Percentiles rank a stretch among this genome's conserved stretches.
Evolutionary conservation across 148 eudicot genomes (phyloP).

Genomic region (Chenopodium quinoa): DNA sequence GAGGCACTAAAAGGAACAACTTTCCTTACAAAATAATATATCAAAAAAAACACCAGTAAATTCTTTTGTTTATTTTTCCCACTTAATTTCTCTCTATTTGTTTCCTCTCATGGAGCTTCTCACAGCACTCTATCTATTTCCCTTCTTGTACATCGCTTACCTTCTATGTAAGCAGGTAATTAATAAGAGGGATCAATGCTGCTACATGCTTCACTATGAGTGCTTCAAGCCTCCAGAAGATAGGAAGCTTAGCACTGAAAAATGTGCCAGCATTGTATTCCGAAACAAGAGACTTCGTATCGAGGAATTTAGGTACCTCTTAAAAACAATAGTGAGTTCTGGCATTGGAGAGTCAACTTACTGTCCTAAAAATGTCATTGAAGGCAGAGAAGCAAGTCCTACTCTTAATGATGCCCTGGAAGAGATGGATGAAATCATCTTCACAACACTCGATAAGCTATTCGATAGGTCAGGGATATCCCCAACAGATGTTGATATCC

Average conservation of each 20-base stretch:
- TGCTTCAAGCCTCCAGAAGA: constrained; percentile 61
- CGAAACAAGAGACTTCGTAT: constrained; percentile 47
- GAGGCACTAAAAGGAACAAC: constrained; percentile 13
- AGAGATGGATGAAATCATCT: constrained; percentile 57
- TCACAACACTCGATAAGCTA: constrained; percentile 48
- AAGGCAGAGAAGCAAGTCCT: constrained; percentile 42
- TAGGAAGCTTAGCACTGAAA: constrained; percentile 44
- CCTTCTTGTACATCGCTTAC: constrained; percentile 32
- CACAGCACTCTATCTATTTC: constrained; percentile 32
- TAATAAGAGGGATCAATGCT: constrained; percentile 33
- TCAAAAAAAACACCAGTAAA: constrained; percentile 4
- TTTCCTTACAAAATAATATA: constrained; percentile 16
- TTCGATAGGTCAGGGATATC: constrained; percentile 42
- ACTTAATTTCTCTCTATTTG: constrained; percentile 3
- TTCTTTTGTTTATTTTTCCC: neutral
- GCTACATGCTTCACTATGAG: constrained; percentile 65
- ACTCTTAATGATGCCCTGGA: constrained; percentile 34
- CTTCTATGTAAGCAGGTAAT: constrained; percentile 26
- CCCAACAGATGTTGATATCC: constrained; percentile 60
- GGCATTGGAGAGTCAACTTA: constrained; percentile 72
- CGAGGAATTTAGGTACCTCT: constrained; percentile 49
- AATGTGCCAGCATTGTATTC: constrained; percentile 34
- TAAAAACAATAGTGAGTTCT: constrained; percentile 56
- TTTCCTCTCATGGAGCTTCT: constrained; percentile 40
- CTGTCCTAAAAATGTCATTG: constrained; percentile 46